phyloP scores from a whole-genome alignment of 2,329 filamentous ascomycete genomes.

The Pochonia chlamydosporia region DNA sequence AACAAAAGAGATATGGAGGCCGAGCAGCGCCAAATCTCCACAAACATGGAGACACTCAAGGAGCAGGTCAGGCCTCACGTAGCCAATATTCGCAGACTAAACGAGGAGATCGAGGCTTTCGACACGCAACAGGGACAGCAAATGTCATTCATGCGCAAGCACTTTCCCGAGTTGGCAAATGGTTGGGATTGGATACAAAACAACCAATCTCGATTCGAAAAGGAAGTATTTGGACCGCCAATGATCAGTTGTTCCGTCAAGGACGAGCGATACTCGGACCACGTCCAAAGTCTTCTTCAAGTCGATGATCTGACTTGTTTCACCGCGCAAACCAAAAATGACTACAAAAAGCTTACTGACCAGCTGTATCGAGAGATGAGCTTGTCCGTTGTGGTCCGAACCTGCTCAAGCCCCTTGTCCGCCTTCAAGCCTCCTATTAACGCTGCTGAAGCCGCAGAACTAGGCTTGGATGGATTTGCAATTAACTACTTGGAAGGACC shows the following conservation, averaged over 20 bases:
- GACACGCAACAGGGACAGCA: conserved; percentile 73
- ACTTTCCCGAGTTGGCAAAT: conserved; percentile 57
- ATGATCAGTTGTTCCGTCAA: conserved; percentile 76
- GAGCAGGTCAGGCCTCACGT: conserved; percentile 35
- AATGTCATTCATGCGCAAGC: conserved; percentile 54
- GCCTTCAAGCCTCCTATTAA: conserved; percentile 51
- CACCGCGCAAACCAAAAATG: conserved; percentile 68
- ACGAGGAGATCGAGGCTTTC: conserved; percentile 51
- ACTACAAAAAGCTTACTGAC: conserved; percentile 67
- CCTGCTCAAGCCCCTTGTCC: conserved; percentile 47
- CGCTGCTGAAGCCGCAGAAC: conserved; percentile 42
- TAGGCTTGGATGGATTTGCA: conserved; percentile 76
- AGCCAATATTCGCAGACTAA: conserved; percentile 28
- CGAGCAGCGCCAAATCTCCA: conserved; percentile 29
- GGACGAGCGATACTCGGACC: conserved; percentile 58
- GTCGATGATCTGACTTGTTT: conserved; percentile 57
- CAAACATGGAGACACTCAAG: conserved; percentile 36
- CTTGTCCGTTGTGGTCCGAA: conserved; percentile 68
- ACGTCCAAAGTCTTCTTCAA: conserved; percentile 46
- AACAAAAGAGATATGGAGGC: conserved; percentile 44
- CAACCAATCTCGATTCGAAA: conserved; percentile 64
- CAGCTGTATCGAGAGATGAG: conserved; percentile 58
- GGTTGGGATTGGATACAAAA: conserved; percentile 80
- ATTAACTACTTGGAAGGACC: conserved; percentile 77
- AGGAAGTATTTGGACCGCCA: conserved; percentile 74